A percentile compares a stretch with the other conserved stretches of the same genome.
phyloP scores from a whole-genome alignment of 768 basidiomycete genomes.

The Psilocybe cubensis region DNA sequence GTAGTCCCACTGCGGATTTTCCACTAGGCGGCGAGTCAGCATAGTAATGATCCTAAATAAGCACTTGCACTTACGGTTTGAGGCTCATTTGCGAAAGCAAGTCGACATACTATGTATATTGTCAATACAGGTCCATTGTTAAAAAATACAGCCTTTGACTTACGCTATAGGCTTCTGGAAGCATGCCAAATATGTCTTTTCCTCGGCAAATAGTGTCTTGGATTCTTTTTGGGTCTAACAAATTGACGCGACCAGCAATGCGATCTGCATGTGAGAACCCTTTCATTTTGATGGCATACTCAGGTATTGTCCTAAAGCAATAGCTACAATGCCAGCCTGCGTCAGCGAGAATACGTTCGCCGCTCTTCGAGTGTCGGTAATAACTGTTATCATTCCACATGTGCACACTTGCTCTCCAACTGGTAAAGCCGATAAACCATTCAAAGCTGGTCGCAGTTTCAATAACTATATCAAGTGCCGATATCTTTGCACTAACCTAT shows the following conservation, averaged over 20 bases:
- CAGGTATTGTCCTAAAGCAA: constrained; percentile 62
- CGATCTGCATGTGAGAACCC: constrained; percentile 68
- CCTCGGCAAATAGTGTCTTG: constrained; percentile 62
- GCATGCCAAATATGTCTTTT: constrained; percentile 66
- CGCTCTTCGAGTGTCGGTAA: constrained; percentile 55
- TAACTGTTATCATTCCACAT: constrained; percentile 43
- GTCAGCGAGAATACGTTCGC: constrained; percentile 55
- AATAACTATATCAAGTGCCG: background rate
- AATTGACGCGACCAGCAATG: constrained; percentile 48
- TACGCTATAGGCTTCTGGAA: constrained; percentile 64
- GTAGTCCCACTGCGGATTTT: constrained; percentile 54
- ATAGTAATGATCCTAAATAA: background rate
- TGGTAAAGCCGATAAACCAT: constrained; percentile 56
- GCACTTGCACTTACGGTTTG: constrained; percentile 44
- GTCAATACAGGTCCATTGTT: background rate
- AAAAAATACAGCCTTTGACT: constrained; percentile 21
- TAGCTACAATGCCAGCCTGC: constrained; percentile 75
- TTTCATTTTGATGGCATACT: constrained; percentile 62
- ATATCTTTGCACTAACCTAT: constrained; percentile 44
- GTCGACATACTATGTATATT: constrained; percentile 46
- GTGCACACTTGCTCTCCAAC: constrained; percentile 61
- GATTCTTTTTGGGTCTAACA: constrained; percentile 54
- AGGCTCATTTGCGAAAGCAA: constrained; percentile 55
- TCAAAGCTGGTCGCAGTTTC: constrained; percentile 43
- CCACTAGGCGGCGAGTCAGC: constrained; percentile 25